Evolutionary conservation across 768 basidiomycete genomes (phyloP).

Genomic region (Tulasnella sp.): DNA sequence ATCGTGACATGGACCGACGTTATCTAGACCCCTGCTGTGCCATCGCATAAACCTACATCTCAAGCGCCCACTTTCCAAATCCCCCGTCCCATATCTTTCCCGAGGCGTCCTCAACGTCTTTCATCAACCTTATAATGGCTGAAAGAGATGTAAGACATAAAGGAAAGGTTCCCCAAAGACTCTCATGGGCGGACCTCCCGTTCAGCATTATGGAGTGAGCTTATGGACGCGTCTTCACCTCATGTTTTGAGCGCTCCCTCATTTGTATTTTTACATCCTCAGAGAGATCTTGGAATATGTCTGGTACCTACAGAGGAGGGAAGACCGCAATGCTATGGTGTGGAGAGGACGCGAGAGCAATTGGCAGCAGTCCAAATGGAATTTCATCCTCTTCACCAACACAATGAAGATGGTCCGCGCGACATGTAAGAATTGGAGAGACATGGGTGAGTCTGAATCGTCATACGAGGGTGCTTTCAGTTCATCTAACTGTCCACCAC

Average conservation of each 20-base stretch:
- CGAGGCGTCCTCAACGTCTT: no score
- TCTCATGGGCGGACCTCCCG: constrained; percentile 13
- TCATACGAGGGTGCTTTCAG: background rate
- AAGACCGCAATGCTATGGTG: background rate
- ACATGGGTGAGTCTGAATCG: background rate
- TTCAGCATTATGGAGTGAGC: background rate
- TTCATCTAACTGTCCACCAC: no score
- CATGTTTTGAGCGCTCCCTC: background rate
- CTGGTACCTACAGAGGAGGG: background rate
- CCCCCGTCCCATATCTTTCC: background rate
- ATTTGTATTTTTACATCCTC: background rate
- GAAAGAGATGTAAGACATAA: background rate
- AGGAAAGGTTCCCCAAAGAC: constrained; percentile 2
- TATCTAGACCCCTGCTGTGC: background rate
- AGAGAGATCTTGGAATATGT: background rate
- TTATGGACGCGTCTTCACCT: background rate
- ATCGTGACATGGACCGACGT: background rate
- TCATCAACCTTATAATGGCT: background rate
- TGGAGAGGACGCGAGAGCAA: background rate
- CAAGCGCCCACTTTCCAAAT: background rate
- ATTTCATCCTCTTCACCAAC: background rate
- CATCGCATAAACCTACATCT: background rate
- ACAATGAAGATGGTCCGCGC: background rate
- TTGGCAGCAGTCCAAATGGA: background rate
- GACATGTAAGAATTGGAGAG: background rate